These are phyloP conservation scores for Oropetium thomaeum DNA, from an alignment of 176 grass and related monocot species.

Conservation along the genomic window DNA sequence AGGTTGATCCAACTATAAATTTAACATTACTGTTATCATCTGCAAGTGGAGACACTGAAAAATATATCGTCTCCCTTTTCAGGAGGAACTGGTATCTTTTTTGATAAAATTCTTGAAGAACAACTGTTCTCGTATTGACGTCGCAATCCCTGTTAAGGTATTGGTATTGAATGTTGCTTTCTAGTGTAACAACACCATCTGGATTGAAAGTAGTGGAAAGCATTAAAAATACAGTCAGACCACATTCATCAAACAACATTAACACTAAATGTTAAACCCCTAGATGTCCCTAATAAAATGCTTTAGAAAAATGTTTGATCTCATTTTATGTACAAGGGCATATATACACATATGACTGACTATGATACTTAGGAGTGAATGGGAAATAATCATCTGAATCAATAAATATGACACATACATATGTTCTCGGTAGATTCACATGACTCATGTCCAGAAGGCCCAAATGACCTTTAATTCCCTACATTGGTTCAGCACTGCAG, in stretches of 20 bases:
- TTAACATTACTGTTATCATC: conserved; percentile 27
- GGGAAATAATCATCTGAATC: not conserved
- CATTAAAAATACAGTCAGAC: not conserved
- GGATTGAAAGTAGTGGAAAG: not conserved
- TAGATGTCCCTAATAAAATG: not conserved
- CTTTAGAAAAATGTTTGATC: not conserved
- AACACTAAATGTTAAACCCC: not conserved
- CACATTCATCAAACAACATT: not conserved
- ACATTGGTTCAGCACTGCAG: not conserved
- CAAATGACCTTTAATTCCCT: not conserved
- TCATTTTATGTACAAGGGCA: not conserved
- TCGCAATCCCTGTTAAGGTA: not conserved
- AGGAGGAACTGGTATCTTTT: conserved; percentile 41
- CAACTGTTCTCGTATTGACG: not conserved
- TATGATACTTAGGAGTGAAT: not conserved
- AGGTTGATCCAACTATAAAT: conserved; percentile 27
- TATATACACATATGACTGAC: not conserved
- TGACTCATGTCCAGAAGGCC: not conserved
- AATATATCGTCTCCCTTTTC: not conserved
- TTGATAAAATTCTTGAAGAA: conserved; percentile 19
- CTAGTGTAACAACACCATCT: not conserved
- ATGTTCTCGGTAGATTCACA: not conserved
- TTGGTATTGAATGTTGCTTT: not conserved
- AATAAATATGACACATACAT: not conserved
- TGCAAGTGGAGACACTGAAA: not conserved